phyloP scores from a whole-genome alignment of 164 flowering plant genomes.

The Sextonia rubra region DNA sequence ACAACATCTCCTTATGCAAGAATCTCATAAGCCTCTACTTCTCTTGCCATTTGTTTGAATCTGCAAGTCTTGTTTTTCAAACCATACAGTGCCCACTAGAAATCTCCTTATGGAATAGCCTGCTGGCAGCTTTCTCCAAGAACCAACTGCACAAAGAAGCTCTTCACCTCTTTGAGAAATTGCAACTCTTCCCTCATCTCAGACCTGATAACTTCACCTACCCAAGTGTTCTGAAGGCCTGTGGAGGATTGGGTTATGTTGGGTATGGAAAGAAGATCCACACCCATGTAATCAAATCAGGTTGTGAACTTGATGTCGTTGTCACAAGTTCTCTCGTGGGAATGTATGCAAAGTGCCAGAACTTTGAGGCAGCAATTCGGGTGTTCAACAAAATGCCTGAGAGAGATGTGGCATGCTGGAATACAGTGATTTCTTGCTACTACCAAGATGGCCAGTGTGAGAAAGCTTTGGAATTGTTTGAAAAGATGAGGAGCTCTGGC shows the following conservation, averaged over 20 bases:
- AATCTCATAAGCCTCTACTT: constrained; percentile 52
- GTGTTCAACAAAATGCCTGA: constrained; percentile 61
- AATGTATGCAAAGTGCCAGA: constrained; percentile 53
- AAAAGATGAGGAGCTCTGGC: constrained; percentile 43
- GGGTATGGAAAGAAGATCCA: constrained; percentile 43
- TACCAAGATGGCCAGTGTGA: constrained; percentile 51
- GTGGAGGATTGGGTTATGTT: constrained; percentile 36
- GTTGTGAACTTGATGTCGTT: constrained; percentile 46
- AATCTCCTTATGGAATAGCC: constrained; percentile 57
- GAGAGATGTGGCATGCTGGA: constrained; percentile 69
- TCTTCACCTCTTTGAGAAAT: constrained; percentile 31
- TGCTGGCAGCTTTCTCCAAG: constrained; percentile 49
- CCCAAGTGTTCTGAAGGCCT: constrained; percentile 63
- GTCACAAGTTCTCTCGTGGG: constrained; percentile 44
- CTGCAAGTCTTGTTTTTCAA: constrained; percentile 45
- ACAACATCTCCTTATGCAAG: constrained; percentile 40
- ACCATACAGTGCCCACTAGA: constrained; percentile 39
- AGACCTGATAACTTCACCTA: constrained; percentile 53
- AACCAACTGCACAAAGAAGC: constrained; percentile 45
- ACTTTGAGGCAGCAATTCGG: constrained; percentile 27
- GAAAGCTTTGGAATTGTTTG: constrained; percentile 53
- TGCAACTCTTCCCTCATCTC: constrained; percentile 28
- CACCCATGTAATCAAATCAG: constrained; percentile 41
- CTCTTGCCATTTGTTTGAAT: constrained; percentile 34
- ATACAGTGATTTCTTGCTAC: constrained; percentile 58